Evolutionary conservation across 768 basidiomycete genomes (phyloP).

Genomic region (Neoboletus brunneissimus): DNA sequence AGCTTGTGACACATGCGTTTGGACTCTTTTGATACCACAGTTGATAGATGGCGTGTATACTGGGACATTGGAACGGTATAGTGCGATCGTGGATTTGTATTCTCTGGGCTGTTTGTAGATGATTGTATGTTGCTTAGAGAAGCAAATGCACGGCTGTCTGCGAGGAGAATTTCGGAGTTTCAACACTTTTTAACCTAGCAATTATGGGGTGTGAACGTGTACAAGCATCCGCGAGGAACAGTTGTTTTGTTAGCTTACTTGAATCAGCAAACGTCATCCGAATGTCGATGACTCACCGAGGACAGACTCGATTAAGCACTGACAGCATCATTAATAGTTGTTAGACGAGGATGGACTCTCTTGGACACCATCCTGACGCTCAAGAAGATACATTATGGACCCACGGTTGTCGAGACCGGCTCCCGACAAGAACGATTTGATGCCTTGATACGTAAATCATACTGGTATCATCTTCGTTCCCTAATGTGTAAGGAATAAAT

Average conservation of each 20-base stretch:
- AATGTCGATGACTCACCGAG: slow-evolving; percentile 19
- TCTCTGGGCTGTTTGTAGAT: slow-evolving; percentile 18
- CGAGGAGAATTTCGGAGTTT: slow-evolving; percentile 15
- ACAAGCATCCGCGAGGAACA: slow-evolving; percentile 5
- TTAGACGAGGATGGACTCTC: not conserved
- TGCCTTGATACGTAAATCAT: slow-evolving; percentile 7
- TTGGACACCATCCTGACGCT: not conserved
- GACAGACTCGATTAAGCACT: slow-evolving; percentile 1
- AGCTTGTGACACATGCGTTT: slow-evolving; percentile 8
- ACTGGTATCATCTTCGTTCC: not conserved
- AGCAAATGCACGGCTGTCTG: slow-evolving; percentile 6
- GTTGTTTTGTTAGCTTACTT: not conserved
- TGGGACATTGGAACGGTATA: slow-evolving; percentile 22
- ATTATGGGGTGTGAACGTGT: slow-evolving; percentile 11
- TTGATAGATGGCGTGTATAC: slow-evolving; percentile 16
- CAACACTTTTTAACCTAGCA: slow-evolving; percentile 18
- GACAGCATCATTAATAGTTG: slow-evolving; percentile 8
- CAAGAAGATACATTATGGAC: not conserved
- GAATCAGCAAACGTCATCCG: slow-evolving; percentile 12
- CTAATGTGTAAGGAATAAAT: not conserved
- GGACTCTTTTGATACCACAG: slow-evolving; percentile 22
- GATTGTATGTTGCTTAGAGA: slow-evolving; percentile 11
- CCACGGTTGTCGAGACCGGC: slow-evolving; percentile 9
- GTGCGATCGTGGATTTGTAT: slow-evolving; percentile 23
- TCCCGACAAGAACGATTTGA: not conserved